These are phyloP conservation scores for Centrapalus pauciflorus DNA, from an alignment of 129 eudicot species.

Conservation along the genomic window DNA sequence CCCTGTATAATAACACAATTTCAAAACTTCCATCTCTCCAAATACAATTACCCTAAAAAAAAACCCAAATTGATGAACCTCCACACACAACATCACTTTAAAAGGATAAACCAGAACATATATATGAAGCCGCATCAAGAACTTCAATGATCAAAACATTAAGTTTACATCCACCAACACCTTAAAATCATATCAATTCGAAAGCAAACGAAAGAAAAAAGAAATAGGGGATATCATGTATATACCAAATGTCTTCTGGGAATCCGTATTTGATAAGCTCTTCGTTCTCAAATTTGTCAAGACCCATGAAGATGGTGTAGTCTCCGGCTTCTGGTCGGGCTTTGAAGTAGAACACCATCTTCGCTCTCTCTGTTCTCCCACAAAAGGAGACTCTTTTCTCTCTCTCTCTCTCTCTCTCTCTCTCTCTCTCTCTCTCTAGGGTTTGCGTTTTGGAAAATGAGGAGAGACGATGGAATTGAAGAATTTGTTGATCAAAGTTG, in stretches of 20 bases:
- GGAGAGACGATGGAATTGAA: too few relatives aligned
- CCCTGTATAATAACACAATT: neutral
- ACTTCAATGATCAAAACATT: neutral
- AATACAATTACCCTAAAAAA: neutral
- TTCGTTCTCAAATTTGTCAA: conserved; percentile 92
- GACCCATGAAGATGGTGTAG: conserved; percentile 97
- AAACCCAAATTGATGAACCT: neutral
- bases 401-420: conserved; percentile 26
- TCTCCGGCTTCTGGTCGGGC: conserved; percentile 95
- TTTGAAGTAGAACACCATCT: conserved; percentile 96
- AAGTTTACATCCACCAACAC: neutral
- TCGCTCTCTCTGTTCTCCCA: conserved; percentile 19
- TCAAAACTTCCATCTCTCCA: neutral
- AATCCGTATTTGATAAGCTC: conserved; percentile 96
- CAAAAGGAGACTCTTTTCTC: neutral
- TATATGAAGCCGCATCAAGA: neutral
- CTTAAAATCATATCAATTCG: neutral
- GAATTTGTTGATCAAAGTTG: too few relatives aligned
- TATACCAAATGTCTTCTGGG: conserved; percentile 95
- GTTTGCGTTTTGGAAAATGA: conserved; percentile 28
- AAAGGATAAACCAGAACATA: neutral
- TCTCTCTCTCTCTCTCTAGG: conserved; percentile 29
- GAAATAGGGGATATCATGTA: neutral
- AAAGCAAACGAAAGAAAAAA: neutral
- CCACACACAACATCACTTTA: neutral